phyloP scores from a whole-genome alignment of 345 rosid genomes.

The Lumnitzera racemosa region DNA sequence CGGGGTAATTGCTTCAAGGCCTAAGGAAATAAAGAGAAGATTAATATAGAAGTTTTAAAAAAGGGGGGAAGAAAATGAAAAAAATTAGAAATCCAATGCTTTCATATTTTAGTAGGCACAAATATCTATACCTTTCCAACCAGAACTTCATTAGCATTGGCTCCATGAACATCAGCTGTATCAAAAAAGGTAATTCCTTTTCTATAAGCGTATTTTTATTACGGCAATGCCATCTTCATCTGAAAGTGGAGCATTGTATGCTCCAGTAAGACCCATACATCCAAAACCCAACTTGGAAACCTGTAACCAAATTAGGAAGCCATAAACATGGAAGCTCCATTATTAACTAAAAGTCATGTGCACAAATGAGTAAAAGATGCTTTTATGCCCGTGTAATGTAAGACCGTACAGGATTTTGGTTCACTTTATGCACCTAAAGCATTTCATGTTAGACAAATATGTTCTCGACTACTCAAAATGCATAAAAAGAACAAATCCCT shows the following conservation, averaged over 20 bases:
- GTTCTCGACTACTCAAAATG: too few species aligned
- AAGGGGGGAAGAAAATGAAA: too few species aligned
- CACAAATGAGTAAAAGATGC: too few species aligned
- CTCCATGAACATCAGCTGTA: slow-evolving; percentile 41
- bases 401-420: too few species aligned
- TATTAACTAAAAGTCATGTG: too few species aligned
- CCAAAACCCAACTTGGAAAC: slow-evolving; percentile 43
- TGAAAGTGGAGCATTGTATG: slow-evolving; percentile 32
- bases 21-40: slow-evolving; percentile 16
- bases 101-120: too few species aligned
- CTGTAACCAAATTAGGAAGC: slow-evolving; percentile 5
- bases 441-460: too few species aligned
- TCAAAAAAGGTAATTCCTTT: slow-evolving; percentile 51
- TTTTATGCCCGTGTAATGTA: too few species aligned
- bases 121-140: slow-evolving; percentile 33
- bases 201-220: slow-evolving; percentile 27
- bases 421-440: too few species aligned
- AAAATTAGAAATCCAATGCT: too few species aligned
- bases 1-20: slow-evolving; percentile 53
- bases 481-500: too few species aligned
- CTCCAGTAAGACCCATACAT: slow-evolving; percentile 35
- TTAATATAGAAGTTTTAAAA: neutral
- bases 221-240: slow-evolving; percentile 36
- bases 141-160: slow-evolving; percentile 39
- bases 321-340: too few species aligned